Conservation (phyloP, 306 rosid genomes). For the Astragalus membranaceus region DNA sequence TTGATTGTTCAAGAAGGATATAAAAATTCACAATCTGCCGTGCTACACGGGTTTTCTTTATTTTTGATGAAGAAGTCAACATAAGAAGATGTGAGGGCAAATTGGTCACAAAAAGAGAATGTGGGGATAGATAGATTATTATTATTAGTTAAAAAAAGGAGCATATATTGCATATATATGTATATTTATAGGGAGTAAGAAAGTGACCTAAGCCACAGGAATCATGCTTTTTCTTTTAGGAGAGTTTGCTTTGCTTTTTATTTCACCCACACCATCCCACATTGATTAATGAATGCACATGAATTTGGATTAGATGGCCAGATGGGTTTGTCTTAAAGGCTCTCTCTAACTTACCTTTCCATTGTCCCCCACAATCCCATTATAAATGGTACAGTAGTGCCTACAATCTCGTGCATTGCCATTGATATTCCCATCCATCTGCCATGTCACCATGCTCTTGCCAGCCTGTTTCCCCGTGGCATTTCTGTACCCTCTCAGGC, state of each 20-base stretch:
- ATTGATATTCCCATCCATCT: slow-evolving; percentile 3
- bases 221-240: slow-evolving; percentile 41
- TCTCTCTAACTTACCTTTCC: slow-evolving; percentile 35
- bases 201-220: slow-evolving; percentile 32
- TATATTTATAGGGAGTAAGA: slow-evolving; percentile 27
- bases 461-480: slow-evolving; percentile 42
- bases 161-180: background rate
- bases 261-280: slow-evolving; percentile 12
- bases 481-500: background rate
- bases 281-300: slow-evolving; percentile 67
- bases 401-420: slow-evolving; percentile 17
- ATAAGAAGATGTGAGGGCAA: slow-evolving; percentile 12
- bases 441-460: slow-evolving; percentile 44
- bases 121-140: background rate
- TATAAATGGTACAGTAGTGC: slow-evolving; percentile 20
- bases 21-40: background rate
- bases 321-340: slow-evolving; percentile 66
- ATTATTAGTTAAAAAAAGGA: background rate
- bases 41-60: background rate
- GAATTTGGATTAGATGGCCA: slow-evolving; percentile 60
- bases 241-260: slow-evolving; percentile 29
- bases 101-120: background rate
- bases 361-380: slow-evolving; percentile 25
- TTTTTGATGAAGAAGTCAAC: slow-evolving; percentile 21
- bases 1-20: background rate